These are phyloP conservation scores for Coniella vitis DNA, from an alignment of 2,329 filamentous ascomycete genomes.

Conservation along the genomic window DNA sequence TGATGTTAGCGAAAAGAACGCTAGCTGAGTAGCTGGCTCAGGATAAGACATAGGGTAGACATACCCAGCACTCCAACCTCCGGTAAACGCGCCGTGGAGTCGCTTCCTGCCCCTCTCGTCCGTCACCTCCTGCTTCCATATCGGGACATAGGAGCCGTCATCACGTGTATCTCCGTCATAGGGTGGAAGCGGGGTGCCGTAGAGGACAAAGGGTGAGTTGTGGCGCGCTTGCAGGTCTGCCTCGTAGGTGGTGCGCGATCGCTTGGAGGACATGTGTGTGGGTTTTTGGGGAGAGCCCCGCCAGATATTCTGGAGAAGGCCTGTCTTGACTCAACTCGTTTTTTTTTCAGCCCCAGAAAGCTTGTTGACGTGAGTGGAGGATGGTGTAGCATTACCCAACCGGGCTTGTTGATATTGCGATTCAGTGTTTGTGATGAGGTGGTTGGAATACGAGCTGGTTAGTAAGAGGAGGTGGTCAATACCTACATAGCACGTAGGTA, in stretches of 20 bases:
- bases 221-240: slow-evolving; percentile 60
- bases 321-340: background rate
- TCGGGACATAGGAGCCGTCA: slow-evolving; percentile 83
- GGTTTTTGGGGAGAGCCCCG: background rate
- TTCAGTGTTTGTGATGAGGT: too few relatives aligned
- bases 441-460: too few relatives aligned
- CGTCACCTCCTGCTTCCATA: slow-evolving; percentile 98
- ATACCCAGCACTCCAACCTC: slow-evolving; percentile 93
- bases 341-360: too few relatives aligned
- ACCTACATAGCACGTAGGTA: too few relatives aligned
- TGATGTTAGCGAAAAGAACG: background rate
- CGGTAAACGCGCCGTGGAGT: slow-evolving; percentile 92
- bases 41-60: slow-evolving; percentile 22
- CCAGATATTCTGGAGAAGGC: slow-evolving; percentile 1
- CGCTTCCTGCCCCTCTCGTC: slow-evolving; percentile 88
- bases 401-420: too few relatives aligned
- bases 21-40: too few relatives aligned
- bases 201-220: slow-evolving; percentile 70
- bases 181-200: slow-evolving; percentile 78
- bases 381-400: too few relatives aligned
- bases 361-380: too few relatives aligned
- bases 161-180: slow-evolving; percentile 71
- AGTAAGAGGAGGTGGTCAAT: too few relatives aligned
- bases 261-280: slow-evolving; percentile 65
- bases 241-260: slow-evolving; percentile 72